Evolutionary conservation across 306 rosid genomes (phyloP).

Genomic region (Acmispon strigosus): DNA sequence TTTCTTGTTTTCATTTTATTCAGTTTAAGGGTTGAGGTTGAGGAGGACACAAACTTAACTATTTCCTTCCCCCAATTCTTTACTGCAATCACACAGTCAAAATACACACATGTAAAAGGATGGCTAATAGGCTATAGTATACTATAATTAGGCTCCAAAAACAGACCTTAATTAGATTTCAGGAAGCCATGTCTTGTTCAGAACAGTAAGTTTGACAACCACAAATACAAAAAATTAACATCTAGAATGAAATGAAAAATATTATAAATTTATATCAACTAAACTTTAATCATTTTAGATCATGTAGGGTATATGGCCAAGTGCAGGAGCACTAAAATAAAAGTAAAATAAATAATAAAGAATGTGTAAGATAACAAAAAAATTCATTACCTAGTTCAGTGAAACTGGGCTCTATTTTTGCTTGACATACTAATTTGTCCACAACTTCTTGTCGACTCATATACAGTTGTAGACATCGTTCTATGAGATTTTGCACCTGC

Average conservation of each 20-base stretch:
- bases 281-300: not conserved
- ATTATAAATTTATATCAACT: not conserved
- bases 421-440: conserved; percentile 58
- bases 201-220: conserved; percentile 7
- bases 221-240: not conserved
- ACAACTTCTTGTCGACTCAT: conserved; percentile 85
- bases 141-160: not conserved
- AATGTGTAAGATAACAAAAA: not conserved
- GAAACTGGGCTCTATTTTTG: conserved; percentile 91
- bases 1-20: not conserved
- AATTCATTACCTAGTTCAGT: conserved; percentile 67
- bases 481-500: conserved; percentile 90
- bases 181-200: not conserved
- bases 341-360: not conserved
- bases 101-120: not conserved
- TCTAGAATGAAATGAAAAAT: not conserved
- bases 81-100: not conserved
- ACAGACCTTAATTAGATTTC: not conserved
- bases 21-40: not conserved
- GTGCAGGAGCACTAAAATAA: not conserved
- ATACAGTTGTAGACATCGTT: conserved; percentile 84
- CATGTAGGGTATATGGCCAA: not conserved
- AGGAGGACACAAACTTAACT: not conserved
- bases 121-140: not conserved
- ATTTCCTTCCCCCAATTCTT: not conserved